phyloP scores from a whole-genome alignment of 768 basidiomycete species.

The Rhodotorula diobovata region DNA sequence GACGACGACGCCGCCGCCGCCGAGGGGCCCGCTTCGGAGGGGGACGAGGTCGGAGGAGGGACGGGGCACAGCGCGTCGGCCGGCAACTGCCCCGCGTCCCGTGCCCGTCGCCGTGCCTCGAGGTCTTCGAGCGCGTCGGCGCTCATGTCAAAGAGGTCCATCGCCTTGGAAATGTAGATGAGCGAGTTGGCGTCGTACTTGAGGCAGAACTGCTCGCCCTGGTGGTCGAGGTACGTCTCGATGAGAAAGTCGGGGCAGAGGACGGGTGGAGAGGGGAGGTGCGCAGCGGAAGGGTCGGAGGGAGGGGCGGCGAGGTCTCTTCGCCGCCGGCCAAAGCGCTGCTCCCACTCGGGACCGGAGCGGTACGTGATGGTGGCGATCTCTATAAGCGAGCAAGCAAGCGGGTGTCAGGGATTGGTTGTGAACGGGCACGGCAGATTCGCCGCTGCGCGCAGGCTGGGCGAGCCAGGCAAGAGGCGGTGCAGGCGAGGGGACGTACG shows the following conservation, averaged over 20 bases:
- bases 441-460: neutral
- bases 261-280: constrained; percentile 55
- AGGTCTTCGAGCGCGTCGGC: constrained; percentile 66
- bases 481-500: constrained; percentile 56
- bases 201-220: constrained; percentile 76
- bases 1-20: neutral
- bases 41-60: constrained; percentile 46
- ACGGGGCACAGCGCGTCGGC: constrained; percentile 27
- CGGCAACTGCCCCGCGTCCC: constrained; percentile 8
- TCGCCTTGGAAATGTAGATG: constrained; percentile 97
- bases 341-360: constrained; percentile 98
- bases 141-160: constrained; percentile 98
- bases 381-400: constrained; percentile 54
- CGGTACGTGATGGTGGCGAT: constrained; percentile 99
- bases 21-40: too few species aligned
- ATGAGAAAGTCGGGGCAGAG: constrained; percentile 97
- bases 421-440: too few species aligned
- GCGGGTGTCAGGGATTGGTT: neutral
- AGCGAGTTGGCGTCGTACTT: constrained; percentile 99
- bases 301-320: constrained; percentile 32
- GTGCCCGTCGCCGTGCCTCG: constrained; percentile 44
- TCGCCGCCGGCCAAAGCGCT: constrained; percentile 83
- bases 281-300: constrained; percentile 3
- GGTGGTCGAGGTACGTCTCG: constrained; percentile 96
- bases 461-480: too few species aligned